These are phyloP conservation scores for Pholiota conissans DNA, from an alignment of 768 basidiomycete genomes.

Conservation along the genomic window DNA sequence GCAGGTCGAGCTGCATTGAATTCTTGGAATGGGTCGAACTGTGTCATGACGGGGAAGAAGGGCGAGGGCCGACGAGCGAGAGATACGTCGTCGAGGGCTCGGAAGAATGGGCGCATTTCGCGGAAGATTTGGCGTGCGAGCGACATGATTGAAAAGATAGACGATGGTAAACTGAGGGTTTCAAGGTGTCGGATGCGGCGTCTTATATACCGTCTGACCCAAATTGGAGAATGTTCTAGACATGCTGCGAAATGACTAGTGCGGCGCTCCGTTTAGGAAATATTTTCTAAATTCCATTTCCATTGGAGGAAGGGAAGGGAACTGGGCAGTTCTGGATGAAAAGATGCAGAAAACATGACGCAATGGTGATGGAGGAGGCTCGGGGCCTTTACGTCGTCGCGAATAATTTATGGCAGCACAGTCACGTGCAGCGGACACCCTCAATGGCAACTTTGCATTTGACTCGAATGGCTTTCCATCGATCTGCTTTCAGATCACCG, in stretches of 20 bases:
- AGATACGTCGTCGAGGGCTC: conserved; percentile 69
- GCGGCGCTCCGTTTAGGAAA: too few species aligned
- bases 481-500: conserved; percentile 36
- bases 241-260: neutral
- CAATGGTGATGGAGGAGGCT: too few species aligned
- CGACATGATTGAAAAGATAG: conserved; percentile 46
- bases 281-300: too few species aligned
- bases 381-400: neutral
- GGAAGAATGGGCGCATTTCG: conserved; percentile 76
- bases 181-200: neutral
- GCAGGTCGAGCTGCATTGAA: conserved; percentile 45
- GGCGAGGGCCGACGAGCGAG: conserved; percentile 36
- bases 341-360: too few species aligned
- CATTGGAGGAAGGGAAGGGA: too few species aligned
- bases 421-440: conserved; percentile 22
- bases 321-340: too few species aligned
- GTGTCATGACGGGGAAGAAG: conserved; percentile 26
- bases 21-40: conserved; percentile 20
- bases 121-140: conserved; percentile 62
- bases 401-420: neutral
- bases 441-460: conserved; percentile 22
- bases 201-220: neutral
- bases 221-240: conserved; percentile 4
- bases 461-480: conserved; percentile 37
- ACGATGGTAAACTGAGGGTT: neutral